These are phyloP conservation scores for Ogataea haglerorum DNA, from an alignment of 805 yeast genomes.

Conservation along the genomic window DNA sequence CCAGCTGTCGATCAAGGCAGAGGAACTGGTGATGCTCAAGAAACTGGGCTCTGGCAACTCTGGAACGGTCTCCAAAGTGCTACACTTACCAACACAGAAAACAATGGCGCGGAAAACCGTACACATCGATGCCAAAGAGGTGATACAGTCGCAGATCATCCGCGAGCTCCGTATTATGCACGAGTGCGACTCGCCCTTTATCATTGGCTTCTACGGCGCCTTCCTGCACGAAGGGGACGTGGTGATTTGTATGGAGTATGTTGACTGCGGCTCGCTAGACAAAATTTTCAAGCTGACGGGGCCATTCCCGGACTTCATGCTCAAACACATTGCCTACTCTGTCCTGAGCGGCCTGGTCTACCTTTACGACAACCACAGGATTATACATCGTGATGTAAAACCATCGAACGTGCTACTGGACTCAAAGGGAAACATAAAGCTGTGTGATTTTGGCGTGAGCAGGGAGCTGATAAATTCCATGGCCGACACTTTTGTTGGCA, in stretches of 20 bases:
- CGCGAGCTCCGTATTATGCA: slow-evolving; percentile 89
- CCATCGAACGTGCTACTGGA: slow-evolving; percentile 91
- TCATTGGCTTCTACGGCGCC: slow-evolving; percentile 90
- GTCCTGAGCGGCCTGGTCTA: slow-evolving; percentile 80
- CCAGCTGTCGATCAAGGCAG: slow-evolving; percentile 48
- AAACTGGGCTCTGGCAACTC: slow-evolving; percentile 91
- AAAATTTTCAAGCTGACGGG: slow-evolving; percentile 62
- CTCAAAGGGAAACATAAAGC: slow-evolving; percentile 79
- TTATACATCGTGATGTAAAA: slow-evolving; percentile 93
- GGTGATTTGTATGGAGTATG: slow-evolving; percentile 91
- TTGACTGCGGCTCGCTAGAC: slow-evolving; percentile 92
- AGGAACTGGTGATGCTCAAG: slow-evolving; percentile 71
- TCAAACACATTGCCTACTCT: slow-evolving; percentile 70
- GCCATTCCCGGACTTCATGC: slow-evolving; percentile 61
- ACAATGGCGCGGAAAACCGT: slow-evolving; percentile 89
- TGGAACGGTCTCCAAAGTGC: slow-evolving; percentile 84
- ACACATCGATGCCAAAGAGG: slow-evolving; percentile 76
- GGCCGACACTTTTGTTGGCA: slow-evolving; percentile 97
- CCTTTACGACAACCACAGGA: slow-evolving; percentile 76
- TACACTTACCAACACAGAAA: slow-evolving; percentile 84
- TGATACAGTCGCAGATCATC: slow-evolving; percentile 76
- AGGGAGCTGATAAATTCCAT: slow-evolving; percentile 89
- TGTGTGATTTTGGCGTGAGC: slow-evolving; percentile 96
- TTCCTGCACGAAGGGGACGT: slow-evolving; percentile 72
- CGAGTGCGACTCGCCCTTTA: slow-evolving; percentile 79